phyloP scores from a whole-genome alignment of 2,329 filamentous ascomycete species.

The Endoconidiophora polonica region DNA sequence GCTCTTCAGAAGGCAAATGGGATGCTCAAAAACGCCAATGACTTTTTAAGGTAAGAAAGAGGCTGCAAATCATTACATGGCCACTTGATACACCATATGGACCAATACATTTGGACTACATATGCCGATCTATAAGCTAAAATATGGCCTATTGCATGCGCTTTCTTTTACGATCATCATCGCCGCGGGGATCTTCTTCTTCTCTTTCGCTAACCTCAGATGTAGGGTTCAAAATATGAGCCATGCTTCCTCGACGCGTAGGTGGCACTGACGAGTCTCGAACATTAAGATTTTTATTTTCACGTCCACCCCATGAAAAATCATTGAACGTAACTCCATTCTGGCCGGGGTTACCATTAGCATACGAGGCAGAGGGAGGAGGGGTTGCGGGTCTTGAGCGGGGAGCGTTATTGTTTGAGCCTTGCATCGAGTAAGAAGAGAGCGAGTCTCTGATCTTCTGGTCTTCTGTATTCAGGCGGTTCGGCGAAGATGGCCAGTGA shows the following conservation, averaged over 20 bases:
- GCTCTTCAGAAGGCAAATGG: too few species aligned
- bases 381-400: constrained; percentile 38
- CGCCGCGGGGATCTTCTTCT: constrained; percentile 38
- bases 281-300: constrained; percentile 32
- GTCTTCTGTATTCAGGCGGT: constrained; percentile 31
- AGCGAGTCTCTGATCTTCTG: constrained; percentile 40
- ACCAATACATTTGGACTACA: too few species aligned
- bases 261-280: constrained; percentile 40
- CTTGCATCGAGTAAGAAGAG: constrained; percentile 35
- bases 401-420: constrained; percentile 24
- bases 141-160: constrained; percentile 28
- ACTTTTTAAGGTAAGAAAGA: too few species aligned
- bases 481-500: constrained; percentile 39
- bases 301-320: constrained; percentile 38
- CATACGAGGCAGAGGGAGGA: constrained; percentile 26
- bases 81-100: too few species aligned
- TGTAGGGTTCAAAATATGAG: constrained; percentile 44
- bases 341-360: constrained; percentile 21
- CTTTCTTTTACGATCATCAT: constrained; percentile 46
- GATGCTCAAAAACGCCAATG: too few species aligned
- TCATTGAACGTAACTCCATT: constrained; percentile 25
- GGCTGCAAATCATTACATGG: too few species aligned
- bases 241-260: constrained; percentile 43
- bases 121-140: too few species aligned
- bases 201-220: constrained; percentile 35